Percentiles rank a stretch among this genome's conserved stretches.
Conservation (phyloP, 805 yeast species). For the Metschnikowia chrysomelidarum region DNA sequence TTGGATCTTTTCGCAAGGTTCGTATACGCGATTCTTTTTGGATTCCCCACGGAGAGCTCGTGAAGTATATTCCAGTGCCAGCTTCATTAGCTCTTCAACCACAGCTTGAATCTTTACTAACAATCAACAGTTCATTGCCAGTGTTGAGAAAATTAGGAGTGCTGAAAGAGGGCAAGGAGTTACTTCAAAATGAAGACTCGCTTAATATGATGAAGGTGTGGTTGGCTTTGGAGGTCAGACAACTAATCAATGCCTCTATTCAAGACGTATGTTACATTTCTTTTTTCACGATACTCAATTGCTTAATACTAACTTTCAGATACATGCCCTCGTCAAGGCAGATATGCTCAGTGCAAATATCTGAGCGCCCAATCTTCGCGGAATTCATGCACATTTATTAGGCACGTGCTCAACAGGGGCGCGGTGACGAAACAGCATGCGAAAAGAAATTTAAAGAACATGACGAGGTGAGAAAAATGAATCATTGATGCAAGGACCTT, state of each 20-base stretch:
- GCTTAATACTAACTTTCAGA: slow-evolving; percentile 27
- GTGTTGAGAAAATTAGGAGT: slow-evolving; percentile 78
- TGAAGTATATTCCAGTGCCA: slow-evolving; percentile 10
- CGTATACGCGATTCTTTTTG: slow-evolving; percentile 52
- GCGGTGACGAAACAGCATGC: no score
- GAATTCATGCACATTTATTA: not conserved
- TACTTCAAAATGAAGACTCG: slow-evolving; percentile 56
- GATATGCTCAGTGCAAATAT: slow-evolving; percentile 47
- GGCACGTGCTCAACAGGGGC: no score
- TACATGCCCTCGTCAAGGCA: slow-evolving; percentile 42
- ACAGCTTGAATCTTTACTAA: slow-evolving; percentile 12
- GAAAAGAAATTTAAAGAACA: no score
- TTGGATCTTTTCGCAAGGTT: slow-evolving; percentile 94
- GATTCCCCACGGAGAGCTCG: slow-evolving; percentile 39
- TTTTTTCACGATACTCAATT: not conserved
- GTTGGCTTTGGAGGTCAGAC: slow-evolving; percentile 86
- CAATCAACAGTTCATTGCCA: slow-evolving; percentile 65
- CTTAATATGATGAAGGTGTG: slow-evolving; percentile 85
- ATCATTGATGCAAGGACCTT: no score
- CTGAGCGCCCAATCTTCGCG: slow-evolving; percentile 11
- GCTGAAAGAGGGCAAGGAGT: slow-evolving; percentile 59
- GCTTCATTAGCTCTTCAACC: not conserved
- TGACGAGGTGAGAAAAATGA: no score
- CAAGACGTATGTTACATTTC: slow-evolving; percentile 59
- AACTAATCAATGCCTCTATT: slow-evolving; percentile 77